Base-by-base conservation (phyloP, 441 rosid genomes). In the Jatropha podagrica region DNA sequence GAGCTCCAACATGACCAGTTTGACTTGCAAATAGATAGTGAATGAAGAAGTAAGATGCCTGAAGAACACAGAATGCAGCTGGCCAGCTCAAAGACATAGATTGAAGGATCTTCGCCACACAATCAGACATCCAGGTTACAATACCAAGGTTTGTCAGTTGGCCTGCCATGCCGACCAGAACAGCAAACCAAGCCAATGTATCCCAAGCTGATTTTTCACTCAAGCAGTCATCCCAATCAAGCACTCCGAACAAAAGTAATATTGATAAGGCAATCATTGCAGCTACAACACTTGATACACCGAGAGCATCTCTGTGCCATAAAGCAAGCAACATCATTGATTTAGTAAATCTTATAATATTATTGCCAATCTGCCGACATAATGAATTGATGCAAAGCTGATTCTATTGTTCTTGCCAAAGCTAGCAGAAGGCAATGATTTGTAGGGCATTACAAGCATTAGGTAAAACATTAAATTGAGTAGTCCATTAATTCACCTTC, bases 121-220 rank as follows among this genome's bases (percentile, higher is more conserved):
- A 84, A 76, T 68, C 76, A 51, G 99, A 95, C 93, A 93, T 92
- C 97, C 99, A 93, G 17, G 85, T 56, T 20, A 95, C 95, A 3
- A 92, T 83, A 37, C 99, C 97, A 5, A 91, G 91, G 87, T 88
- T 90, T 3, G 97, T 93, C 74, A 92, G 81, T 74, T 95, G 98
- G 60, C 95, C 83, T 4, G 99, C 98, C 99, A 95, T 93, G 65
- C 97, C 96, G 49, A 95, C 98, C 68, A 95, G 82, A 74, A 92
- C 93, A 17, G 98, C 91, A 73, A 93, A 93, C 99, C 98, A 95
- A 71, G 94, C 88, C 84, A 95, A 81, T 14, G 98, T 95, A 86
- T 95, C 98, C 98, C 99, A 95, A 1, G 99, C 98, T 9, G 99
- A 93, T 78, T 93, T 89, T 75, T 95, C 99, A 68, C 93, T 88